Evolutionary conservation across 2,329 filamentous ascomycete genomes (phyloP).

Genomic region (Karstenula rhodostoma): DNA sequence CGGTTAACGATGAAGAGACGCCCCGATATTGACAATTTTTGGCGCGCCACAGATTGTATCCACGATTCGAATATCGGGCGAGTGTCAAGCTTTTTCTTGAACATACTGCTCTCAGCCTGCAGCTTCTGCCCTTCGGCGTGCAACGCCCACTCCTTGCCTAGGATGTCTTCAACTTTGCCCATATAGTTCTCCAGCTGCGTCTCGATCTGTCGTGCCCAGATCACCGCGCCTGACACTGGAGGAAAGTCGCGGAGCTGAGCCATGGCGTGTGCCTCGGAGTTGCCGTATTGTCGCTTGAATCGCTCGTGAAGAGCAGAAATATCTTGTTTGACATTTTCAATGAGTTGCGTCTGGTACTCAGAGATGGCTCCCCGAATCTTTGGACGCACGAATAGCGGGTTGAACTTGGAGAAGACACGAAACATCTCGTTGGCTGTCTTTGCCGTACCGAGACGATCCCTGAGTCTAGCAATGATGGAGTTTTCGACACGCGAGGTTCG

Average conservation of each 20-base stretch:
- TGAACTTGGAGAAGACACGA: slow-evolving; percentile 99
- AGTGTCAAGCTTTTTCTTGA: slow-evolving; percentile 95
- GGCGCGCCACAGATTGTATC: slow-evolving; percentile 86
- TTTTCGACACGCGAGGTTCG: slow-evolving; percentile 97
- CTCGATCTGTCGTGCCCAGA: slow-evolving; percentile 97
- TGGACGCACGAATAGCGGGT: slow-evolving; percentile 96
- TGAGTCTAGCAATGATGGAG: slow-evolving; percentile 92
- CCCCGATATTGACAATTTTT: slow-evolving; percentile 90
- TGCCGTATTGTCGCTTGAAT: slow-evolving; percentile 98
- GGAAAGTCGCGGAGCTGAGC: slow-evolving; percentile 94
- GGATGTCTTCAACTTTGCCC: slow-evolving; percentile 98
- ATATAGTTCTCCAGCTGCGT: slow-evolving; percentile 95
- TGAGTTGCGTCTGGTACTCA: slow-evolving; percentile 97
- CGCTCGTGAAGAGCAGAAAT: slow-evolving; percentile 93
- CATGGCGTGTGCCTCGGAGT: slow-evolving; percentile 98
- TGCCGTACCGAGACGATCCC: slow-evolving; percentile 91
- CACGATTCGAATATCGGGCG: slow-evolving; percentile 94
- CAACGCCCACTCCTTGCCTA: slow-evolving; percentile 92
- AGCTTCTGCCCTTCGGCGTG: slow-evolving; percentile 96
- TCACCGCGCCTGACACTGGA: slow-evolving; percentile 94
- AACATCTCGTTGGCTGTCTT: slow-evolving; percentile 99
- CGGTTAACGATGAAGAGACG: slow-evolving; percentile 89
- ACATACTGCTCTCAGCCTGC: slow-evolving; percentile 87
- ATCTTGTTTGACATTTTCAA: slow-evolving; percentile 97
- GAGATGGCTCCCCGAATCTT: slow-evolving; percentile 98